Conservation (phyloP, 345 rosid species). For the Populus deltoides region DNA sequence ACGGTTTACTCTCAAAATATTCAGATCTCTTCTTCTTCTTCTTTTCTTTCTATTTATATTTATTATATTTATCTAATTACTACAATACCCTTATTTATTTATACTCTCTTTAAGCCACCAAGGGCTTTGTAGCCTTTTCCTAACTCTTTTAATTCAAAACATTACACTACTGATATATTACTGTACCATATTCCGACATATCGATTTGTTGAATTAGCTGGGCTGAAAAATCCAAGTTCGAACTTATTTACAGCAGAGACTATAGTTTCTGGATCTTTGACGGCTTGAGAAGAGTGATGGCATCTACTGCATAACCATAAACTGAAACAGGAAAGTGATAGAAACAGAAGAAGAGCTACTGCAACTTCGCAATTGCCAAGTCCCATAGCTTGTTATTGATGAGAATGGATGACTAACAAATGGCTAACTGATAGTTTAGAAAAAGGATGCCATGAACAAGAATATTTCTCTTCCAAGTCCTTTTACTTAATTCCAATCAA, state of each 20-base stretch:
- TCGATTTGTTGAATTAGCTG: not conserved
- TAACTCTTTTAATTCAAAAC: too few species aligned
- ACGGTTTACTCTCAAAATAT: too few species aligned
- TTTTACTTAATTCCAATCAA: too few species aligned
- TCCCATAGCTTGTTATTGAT: not conserved
- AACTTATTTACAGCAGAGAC: not conserved
- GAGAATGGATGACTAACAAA: not conserved
- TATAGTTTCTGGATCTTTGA: slow-evolving; percentile 10
- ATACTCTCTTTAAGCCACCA: too few species aligned
- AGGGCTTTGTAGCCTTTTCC: too few species aligned
- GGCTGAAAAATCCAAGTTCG: slow-evolving; percentile 15
- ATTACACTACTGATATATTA: not conserved
- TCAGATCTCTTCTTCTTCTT: too few species aligned
- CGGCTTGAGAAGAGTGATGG: not conserved
- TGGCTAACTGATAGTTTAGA: not conserved
- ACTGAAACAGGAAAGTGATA: not conserved
- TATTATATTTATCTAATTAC: too few species aligned
- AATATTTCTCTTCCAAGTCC: not conserved
- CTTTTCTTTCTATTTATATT: too few species aligned
- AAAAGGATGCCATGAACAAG: not conserved
- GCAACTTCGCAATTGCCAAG: not conserved
- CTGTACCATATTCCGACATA: slow-evolving; percentile 13
- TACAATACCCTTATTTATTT: too few species aligned
- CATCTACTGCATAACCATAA: not conserved
- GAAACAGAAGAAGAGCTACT: not conserved